A percentile compares a stretch with the other conserved stretches of the same genome.
Evolutionary conservation across 768 basidiomycete species (phyloP).

Genomic region (Collybiopsis confluens): DNA sequence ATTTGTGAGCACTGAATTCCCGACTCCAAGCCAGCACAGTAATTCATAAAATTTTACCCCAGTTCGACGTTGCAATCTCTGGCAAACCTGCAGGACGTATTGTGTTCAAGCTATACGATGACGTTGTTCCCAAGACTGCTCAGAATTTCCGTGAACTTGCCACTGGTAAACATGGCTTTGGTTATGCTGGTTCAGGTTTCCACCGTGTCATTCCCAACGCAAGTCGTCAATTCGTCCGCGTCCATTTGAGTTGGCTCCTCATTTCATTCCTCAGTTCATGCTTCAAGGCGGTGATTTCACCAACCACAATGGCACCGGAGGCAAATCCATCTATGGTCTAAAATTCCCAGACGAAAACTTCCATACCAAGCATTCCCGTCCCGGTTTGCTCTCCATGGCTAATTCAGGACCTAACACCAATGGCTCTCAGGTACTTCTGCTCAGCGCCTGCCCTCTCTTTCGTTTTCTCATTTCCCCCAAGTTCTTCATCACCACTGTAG

Average conservation of each 20-base stretch:
- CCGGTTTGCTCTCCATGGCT: constrained; percentile 71
- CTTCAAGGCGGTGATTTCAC: constrained; percentile 91
- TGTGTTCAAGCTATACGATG: constrained; percentile 83
- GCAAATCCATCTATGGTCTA: constrained; percentile 73
- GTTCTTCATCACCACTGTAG: constrained; percentile 88
- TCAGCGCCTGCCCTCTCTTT: constrained; percentile 15
- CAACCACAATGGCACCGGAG: constrained; percentile 63
- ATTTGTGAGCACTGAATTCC: not conserved
- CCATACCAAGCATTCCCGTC: constrained; percentile 65
- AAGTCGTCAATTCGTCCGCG: not conserved
- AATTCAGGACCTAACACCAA: constrained; percentile 83
- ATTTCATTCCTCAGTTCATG: constrained; percentile 53
- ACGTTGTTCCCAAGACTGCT: constrained; percentile 69
- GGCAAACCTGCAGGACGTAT: constrained; percentile 46
- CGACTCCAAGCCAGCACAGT: not conserved
- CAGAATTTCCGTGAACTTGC: constrained; percentile 88
- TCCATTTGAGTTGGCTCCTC: too few relatives aligned
- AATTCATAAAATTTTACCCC: not conserved
- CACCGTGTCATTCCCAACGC: constrained; percentile 6
- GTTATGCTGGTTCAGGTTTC: constrained; percentile 52
- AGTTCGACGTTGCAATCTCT: constrained; percentile 68
- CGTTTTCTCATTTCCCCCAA: constrained; percentile 23
- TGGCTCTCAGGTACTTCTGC: constrained; percentile 42
- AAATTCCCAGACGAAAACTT: constrained; percentile 88
- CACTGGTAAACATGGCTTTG: constrained; percentile 69